phyloP scores from a whole-genome alignment of 176 grass and related monocot genomes.

The Carex pumila region DNA sequence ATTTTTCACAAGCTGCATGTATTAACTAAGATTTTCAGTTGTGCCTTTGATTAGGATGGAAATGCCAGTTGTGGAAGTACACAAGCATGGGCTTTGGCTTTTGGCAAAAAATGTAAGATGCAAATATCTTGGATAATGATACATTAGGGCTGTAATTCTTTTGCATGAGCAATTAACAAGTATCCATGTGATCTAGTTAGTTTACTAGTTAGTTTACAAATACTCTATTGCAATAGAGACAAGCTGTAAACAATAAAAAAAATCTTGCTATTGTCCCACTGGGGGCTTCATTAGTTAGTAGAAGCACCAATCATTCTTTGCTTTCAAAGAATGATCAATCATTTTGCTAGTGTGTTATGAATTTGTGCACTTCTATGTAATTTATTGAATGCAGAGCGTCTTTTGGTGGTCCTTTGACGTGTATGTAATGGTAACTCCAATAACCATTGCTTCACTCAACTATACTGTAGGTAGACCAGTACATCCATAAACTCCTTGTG shows the following conservation, averaged over 20 bases:
- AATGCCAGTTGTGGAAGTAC: slow-evolving; percentile 90
- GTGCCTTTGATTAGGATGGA: slow-evolving; percentile 62
- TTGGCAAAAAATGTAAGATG: slow-evolving; percentile 85
- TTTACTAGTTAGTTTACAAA: not conserved
- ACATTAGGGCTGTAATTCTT: not conserved
- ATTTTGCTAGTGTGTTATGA: not conserved
- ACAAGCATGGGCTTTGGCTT: slow-evolving; percentile 76
- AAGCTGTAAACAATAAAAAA: not conserved
- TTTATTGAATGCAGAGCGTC: not conserved
- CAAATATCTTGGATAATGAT: not conserved
- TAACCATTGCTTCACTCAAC: not conserved
- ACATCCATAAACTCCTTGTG: slow-evolving; percentile 78
- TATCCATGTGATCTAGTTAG: not conserved
- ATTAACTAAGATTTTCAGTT: slow-evolving; percentile 14
- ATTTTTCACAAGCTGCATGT: not conserved
- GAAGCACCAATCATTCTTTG: not conserved
- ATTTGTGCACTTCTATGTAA: not conserved
- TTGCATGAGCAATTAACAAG: not conserved
- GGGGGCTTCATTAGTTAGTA: not conserved
- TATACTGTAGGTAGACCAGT: slow-evolving; percentile 66
- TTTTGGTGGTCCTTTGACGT: not conserved
- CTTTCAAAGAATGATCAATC: not conserved
- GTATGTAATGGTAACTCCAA: not conserved
- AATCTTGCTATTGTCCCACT: not conserved
- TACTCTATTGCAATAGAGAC: not conserved